Base-by-base conservation (phyloP, 805 yeast species). In the Metschnikowia shivogae region DNA sequence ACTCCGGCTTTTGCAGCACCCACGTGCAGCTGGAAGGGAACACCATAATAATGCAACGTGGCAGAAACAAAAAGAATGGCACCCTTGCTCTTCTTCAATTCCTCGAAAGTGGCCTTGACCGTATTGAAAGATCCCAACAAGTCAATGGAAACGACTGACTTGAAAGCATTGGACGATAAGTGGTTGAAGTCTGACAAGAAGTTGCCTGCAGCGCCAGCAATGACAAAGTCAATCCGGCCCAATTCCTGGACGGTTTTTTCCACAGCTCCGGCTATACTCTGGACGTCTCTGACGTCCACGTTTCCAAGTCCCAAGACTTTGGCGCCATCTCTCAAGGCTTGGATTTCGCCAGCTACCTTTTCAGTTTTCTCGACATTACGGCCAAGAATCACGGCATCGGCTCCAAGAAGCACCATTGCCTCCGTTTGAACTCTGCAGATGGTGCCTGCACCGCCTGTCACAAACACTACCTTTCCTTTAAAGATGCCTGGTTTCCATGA, bases 401-500 rank as follows among this genome's bases (percentile, higher is more conserved):
- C 93, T 5, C 98, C 98, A 9, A 92, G 68, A 13, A 79, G 66
- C 3, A 89, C 84, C 66, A 92, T 52, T 0, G 96, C 96, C 61
- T 87, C 95, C 0, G 86, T 79, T 63, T 90, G 97, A 5, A 86
- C 92, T 39, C 93, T 72, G 64, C 97, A 90, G 44, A 92, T 90
- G n/a, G 96, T 81, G 10, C 97, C 97, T 2, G 97, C 93, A 11
- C 97, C 97, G 5, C 98, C 98, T 1, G 98, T 92, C 42, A 89
- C 87, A 54, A 90, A 86, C 5, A 81, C 93, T 2, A 88, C 96
- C 62, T 89, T 89, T 11, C 86, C 95, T 46, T 80, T 74, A 70
- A 89, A 89, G 33, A 89, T 56, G 52, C 77, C 85, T 1, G 82
- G 79, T 52, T 82, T 82, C 72, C 72, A 71, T 31, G 56, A 36